Evolutionary conservation across 2,329 filamentous ascomycete species (phyloP).

Genomic region (Microdochium trichocladiopsis): DNA sequence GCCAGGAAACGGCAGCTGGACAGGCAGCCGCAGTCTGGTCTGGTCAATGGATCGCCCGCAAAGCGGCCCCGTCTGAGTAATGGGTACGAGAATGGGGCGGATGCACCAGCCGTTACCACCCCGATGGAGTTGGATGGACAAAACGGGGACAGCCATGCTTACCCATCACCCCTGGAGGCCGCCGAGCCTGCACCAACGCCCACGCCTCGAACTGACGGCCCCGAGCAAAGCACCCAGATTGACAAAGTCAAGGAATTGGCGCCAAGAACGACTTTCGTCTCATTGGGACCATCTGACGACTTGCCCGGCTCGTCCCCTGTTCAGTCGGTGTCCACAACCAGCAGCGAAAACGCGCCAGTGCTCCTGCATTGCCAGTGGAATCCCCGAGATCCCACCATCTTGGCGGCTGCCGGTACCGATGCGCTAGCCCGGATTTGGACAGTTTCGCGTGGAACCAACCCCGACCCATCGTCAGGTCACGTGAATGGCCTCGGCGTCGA

Average conservation of each 20-base stretch:
- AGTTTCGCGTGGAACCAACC: constrained; percentile 45
- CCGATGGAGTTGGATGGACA: constrained; percentile 55
- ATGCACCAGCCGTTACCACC: constrained; percentile 35
- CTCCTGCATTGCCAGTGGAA: constrained; percentile 65
- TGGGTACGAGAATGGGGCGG: constrained; percentile 50
- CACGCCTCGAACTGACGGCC: constrained; percentile 49
- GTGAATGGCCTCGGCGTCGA: constrained; percentile 27
- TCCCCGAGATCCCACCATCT: constrained; percentile 55
- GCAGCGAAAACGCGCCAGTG: constrained; percentile 47
- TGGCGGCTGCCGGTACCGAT: constrained; percentile 63
- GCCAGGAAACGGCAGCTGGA: constrained; percentile 44
- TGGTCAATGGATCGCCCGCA: constrained; percentile 47
- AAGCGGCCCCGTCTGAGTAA: constrained; percentile 57
- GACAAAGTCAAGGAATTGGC: constrained; percentile 57
- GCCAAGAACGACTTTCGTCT: constrained; percentile 53
- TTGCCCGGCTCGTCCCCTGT: constrained; percentile 28
- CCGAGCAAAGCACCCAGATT: constrained; percentile 57
- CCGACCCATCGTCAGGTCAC: constrained; percentile 39
- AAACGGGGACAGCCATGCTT: constrained; percentile 49
- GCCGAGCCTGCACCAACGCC: constrained; percentile 44
- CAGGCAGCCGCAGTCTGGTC: constrained; percentile 32
- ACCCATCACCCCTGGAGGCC: constrained; percentile 56
- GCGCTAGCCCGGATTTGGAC: constrained; percentile 65
- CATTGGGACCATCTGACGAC: constrained; percentile 33
- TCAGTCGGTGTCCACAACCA: constrained; percentile 21